Percentiles rank a stretch among this genome's conserved stretches.
Evolutionary conservation across 306 rosid species (phyloP).

Genomic region (Prinsepia uniflora): DNA sequence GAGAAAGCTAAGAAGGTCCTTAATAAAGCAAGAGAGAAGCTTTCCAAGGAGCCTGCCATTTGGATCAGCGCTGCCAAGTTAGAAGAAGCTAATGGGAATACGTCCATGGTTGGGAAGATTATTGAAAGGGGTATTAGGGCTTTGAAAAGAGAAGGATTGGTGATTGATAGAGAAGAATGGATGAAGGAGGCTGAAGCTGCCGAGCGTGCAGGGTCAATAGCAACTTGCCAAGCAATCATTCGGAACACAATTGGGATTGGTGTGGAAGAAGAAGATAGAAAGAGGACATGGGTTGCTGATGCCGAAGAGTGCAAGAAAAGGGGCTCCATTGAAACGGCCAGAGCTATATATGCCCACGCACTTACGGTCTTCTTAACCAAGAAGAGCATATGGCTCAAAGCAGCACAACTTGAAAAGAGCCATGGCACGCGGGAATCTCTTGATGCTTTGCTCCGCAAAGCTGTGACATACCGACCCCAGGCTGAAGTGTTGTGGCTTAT

Average conservation of each 20-base stretch:
- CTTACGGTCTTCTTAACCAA: conserved; percentile 75
- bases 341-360: conserved; percentile 43
- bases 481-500: conserved; percentile 90
- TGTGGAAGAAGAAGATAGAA: conserved; percentile 86
- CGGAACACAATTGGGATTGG: conserved; percentile 64
- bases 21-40: conserved; percentile 66
- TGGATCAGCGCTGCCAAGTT: conserved; percentile 87
- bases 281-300: conserved; percentile 91
- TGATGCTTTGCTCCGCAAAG: conserved; percentile 14
- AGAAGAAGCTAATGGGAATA: conserved; percentile 84
- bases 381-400: conserved; percentile 45
- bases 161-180: conserved; percentile 82
- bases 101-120: conserved; percentile 66
- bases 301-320: conserved; percentile 34
- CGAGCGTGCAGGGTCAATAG: conserved; percentile 73
- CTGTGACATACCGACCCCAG: conserved; percentile 39
- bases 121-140: conserved; percentile 80
- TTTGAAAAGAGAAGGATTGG: conserved; percentile 64
- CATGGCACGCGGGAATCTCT: conserved; percentile 9
- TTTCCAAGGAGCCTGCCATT: conserved; percentile 70
- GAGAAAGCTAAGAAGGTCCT: conserved; percentile 75
- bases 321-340: no score
- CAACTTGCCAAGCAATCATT: conserved; percentile 69
- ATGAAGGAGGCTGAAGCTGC: conserved; percentile 96
- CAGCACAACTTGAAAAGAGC: background rate